Percentiles rank a stretch among this genome's conserved stretches.
Evolutionary conservation across 1,284 basidiomycete genomes (phyloP).

Genomic region (Megacollybia platyphylla): DNA sequence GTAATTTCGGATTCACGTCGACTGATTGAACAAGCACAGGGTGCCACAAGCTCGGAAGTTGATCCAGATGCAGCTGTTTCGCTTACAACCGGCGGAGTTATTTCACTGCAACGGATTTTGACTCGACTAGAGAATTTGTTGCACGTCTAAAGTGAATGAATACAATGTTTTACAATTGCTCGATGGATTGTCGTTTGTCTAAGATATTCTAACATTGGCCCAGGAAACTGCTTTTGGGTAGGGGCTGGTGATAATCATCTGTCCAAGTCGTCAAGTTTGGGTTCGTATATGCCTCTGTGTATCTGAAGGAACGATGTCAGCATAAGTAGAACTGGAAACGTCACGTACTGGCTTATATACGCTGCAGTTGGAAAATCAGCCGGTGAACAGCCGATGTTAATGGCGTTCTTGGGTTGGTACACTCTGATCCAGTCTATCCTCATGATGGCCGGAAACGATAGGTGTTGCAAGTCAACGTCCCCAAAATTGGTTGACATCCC

Average conservation of each 20-base stretch:
- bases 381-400: constrained; percentile 68
- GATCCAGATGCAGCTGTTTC: constrained; percentile 60
- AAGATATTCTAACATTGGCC: constrained; percentile 11
- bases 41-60: constrained; percentile 17
- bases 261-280: constrained; percentile 12
- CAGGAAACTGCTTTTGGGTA: constrained; percentile 8
- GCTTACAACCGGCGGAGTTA: constrained; percentile 70
- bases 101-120: constrained; percentile 67
- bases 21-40: constrained; percentile 59
- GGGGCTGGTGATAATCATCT: constrained; percentile 30
- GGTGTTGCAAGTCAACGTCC: constrained; percentile 31
- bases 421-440: constrained; percentile 62
- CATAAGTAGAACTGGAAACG: constrained; percentile 8
- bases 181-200: neutral
- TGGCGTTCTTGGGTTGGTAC: constrained; percentile 41
- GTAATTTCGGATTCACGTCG: constrained; percentile 52
- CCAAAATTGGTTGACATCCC: constrained; percentile 60
- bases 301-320: neutral
- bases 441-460: constrained; percentile 45
- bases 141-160: neutral
- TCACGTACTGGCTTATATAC: constrained; percentile 40
- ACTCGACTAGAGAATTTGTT: constrained; percentile 28
- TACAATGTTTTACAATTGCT: neutral
- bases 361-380: constrained; percentile 43
- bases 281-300: constrained; percentile 5